Evolutionary conservation across 1,284 basidiomycete species (phyloP).

Genomic region (Fomitopsis betulina): DNA sequence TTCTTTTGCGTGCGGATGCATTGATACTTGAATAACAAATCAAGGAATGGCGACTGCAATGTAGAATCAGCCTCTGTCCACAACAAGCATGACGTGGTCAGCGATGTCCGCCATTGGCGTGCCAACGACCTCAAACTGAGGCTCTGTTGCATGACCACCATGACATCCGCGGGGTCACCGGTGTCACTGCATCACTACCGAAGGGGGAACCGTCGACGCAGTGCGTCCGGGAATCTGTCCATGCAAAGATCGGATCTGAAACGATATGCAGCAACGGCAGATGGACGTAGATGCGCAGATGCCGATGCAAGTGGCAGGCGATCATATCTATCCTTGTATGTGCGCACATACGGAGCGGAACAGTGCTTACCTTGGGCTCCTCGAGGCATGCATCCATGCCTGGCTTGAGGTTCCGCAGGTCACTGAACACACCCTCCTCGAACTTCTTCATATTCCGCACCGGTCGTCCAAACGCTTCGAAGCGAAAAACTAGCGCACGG

Average conservation of each 20-base stretch:
- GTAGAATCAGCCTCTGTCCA: not conserved
- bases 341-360: not conserved
- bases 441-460: constrained; percentile 87
- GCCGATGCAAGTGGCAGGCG: not conserved
- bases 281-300: too few species aligned
- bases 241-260: too few species aligned
- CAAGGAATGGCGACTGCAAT: constrained; percentile 80
- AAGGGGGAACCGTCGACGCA: too few species aligned
- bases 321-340: not conserved
- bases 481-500: constrained; percentile 82
- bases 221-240: not conserved
- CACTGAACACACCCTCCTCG: constrained; percentile 90
- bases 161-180: too few species aligned
- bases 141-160: too few species aligned
- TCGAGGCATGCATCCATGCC: constrained; percentile 87
- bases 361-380: constrained; percentile 74
- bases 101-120: too few species aligned
- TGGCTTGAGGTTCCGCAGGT: constrained; percentile 87
- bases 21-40: constrained; percentile 90
- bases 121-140: too few species aligned
- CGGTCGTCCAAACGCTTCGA: constrained; percentile 83
- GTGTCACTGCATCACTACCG: too few species aligned
- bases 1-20: constrained; percentile 96
- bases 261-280: too few species aligned
- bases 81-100: not conserved